A percentile compares a stretch with the other conserved stretches of the same genome.
Evolutionary conservation across 169 alveolate genomes (phyloP).

Genomic region (Eimeria sp.): DNA sequence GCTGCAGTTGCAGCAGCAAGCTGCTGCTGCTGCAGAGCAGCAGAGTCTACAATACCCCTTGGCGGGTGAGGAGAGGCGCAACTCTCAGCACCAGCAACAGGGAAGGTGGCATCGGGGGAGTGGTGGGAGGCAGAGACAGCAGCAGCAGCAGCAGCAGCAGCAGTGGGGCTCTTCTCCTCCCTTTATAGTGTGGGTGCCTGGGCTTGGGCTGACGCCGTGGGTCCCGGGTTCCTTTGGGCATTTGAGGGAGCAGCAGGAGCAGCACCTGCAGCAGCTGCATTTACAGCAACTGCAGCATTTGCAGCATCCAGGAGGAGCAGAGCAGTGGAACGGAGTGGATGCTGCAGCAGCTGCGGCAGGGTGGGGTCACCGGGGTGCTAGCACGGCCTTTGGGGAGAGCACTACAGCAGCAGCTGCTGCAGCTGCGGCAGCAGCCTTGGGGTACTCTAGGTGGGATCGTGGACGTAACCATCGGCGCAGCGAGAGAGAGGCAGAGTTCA

Average conservation of each 20-base stretch:
- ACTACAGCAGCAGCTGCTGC: neutral
- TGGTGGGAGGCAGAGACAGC: neutral
- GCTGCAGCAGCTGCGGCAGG: neutral
- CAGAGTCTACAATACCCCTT: neutral
- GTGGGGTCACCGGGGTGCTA: neutral
- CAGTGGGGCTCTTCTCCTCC: conserved; percentile 27
- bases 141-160: conserved; percentile 7
- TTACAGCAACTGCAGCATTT: neutral
- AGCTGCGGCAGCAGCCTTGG: neutral
- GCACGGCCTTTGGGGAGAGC: neutral
- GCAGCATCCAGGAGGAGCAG: no score
- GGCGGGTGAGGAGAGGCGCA: neutral
- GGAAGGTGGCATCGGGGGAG: neutral
- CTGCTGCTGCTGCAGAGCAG: conserved; percentile 18
- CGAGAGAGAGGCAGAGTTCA: conserved; percentile 4
- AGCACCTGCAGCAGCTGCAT: conserved; percentile 25
- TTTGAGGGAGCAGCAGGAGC: conserved; percentile 2
- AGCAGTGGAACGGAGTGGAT: no score
- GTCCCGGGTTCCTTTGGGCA: neutral
- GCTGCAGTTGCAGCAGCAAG: neutral
- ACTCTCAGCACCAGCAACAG: conserved; percentile 47
- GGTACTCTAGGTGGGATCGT: neutral
- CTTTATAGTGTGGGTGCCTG: neutral
- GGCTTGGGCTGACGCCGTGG: neutral
- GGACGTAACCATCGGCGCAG: conserved; percentile 31